phyloP scores from a whole-genome alignment of 805 yeast species.

The Lachancea sp. region DNA sequence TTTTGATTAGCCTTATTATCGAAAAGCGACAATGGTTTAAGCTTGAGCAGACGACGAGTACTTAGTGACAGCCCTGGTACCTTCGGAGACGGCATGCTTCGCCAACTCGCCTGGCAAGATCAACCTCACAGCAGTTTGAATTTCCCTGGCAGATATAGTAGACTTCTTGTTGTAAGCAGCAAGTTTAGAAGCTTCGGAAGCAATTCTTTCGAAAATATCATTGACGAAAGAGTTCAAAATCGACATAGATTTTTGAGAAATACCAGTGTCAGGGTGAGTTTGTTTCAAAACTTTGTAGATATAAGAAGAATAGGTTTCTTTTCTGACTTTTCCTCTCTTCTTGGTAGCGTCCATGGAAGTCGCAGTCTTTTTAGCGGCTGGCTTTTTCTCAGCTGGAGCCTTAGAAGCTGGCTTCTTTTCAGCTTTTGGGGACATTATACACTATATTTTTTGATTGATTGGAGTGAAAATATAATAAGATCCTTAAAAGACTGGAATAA shows the following conservation, averaged over 20 bases:
- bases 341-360: constrained; percentile 67
- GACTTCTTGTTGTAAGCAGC: constrained; percentile 97
- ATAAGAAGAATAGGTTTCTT: constrained; percentile 93
- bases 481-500: constrained; percentile 45
- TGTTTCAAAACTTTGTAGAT: constrained; percentile 94
- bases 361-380: constrained; percentile 84
- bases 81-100: constrained; percentile 93
- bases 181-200: constrained; percentile 89
- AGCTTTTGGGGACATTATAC: constrained; percentile 57
- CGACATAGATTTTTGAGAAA: constrained; percentile 93
- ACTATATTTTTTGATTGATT: constrained; percentile 11
- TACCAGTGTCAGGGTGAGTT: constrained; percentile 97
- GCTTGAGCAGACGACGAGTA: constrained; percentile 56
- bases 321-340: constrained; percentile 87
- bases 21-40: constrained; percentile 5
- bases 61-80: constrained; percentile 92
- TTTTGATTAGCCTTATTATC: neutral
- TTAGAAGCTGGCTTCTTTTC: constrained; percentile 75
- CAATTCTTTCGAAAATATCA: constrained; percentile 92
- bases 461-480: too few relatives aligned
- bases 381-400: constrained; percentile 94
- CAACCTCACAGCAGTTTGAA: constrained; percentile 92
- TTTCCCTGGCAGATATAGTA: constrained; percentile 91
- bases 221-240: constrained; percentile 95
- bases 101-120: constrained; percentile 95